Evolutionary conservation across 495 filamentous ascomycete species (phyloP).

Genomic region (Aspergillus ellipticus): DNA sequence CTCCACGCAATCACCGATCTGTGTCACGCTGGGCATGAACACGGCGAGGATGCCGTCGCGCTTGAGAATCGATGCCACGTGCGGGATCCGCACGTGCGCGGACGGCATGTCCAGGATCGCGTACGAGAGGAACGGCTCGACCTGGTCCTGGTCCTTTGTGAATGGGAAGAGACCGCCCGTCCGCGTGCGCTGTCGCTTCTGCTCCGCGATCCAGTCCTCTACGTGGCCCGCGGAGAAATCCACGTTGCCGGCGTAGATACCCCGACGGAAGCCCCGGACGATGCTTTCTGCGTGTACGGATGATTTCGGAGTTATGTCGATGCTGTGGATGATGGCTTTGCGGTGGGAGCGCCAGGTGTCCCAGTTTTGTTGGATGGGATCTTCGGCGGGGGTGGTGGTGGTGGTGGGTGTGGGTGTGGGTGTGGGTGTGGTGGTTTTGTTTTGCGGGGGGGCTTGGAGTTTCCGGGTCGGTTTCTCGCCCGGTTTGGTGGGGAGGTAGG

Average conservation of each 20-base stretch:
- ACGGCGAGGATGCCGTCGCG: constrained; percentile 60
- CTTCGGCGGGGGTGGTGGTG: background rate
- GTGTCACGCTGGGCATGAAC: constrained; percentile 74
- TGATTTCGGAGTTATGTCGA: constrained; percentile 58
- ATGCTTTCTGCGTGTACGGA: constrained; percentile 57
- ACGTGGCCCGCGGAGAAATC: constrained; percentile 70
- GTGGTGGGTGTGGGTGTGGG: background rate
- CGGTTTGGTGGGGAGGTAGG: constrained; percentile 19
- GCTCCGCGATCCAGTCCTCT: constrained; percentile 55
- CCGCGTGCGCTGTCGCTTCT: constrained; percentile 35
- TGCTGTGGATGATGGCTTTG: constrained; percentile 65
- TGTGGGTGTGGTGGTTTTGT: constrained; percentile 25
- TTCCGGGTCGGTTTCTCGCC: background rate
- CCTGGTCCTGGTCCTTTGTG: constrained; percentile 12
- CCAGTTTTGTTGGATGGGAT: constrained; percentile 29
- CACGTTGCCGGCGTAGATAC: constrained; percentile 62
- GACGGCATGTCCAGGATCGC: constrained; percentile 69
- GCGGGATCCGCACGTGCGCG: constrained; percentile 53
- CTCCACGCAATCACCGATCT: constrained; percentile 61
- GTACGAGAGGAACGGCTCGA: constrained; percentile 60
- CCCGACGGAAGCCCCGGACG: constrained; percentile 62
- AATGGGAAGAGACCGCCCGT: constrained; percentile 19
- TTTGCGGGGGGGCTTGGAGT: constrained; percentile 6
- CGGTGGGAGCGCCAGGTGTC: constrained; percentile 49
- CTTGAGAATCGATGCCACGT: constrained; percentile 53